Percentiles rank a stretch among this genome's conserved stretches.
Conservation (phyloP, 2,329 filamentous ascomycete species). For the Stagonosporopsis cucurbitacearum region DNA sequence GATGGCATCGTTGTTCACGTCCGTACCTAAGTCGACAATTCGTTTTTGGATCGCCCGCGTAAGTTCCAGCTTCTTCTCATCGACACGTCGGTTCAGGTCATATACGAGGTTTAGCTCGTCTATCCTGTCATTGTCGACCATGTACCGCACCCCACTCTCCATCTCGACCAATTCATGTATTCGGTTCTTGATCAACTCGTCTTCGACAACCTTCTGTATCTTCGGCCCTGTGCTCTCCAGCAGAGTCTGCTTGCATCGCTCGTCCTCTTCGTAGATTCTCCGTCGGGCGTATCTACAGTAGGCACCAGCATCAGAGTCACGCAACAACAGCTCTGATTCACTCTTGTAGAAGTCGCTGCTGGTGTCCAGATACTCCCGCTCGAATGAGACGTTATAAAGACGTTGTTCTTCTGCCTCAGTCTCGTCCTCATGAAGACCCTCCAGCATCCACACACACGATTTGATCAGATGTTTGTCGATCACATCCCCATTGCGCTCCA, state of each 20-base stretch:
- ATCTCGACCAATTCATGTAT: slow-evolving; percentile 82
- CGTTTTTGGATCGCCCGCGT: slow-evolving; percentile 74
- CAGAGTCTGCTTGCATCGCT: slow-evolving; percentile 82
- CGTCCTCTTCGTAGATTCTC: slow-evolving; percentile 79
- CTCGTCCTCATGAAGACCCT: slow-evolving; percentile 82
- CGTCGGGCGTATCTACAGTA: slow-evolving; percentile 80
- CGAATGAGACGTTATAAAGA: slow-evolving; percentile 83
- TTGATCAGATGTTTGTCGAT: slow-evolving; percentile 85
- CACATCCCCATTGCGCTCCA: slow-evolving; percentile 88
- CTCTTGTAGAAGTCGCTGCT: slow-evolving; percentile 76
- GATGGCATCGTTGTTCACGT: slow-evolving; percentile 75
- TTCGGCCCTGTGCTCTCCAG: slow-evolving; percentile 74
- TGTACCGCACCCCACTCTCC: slow-evolving; percentile 84
- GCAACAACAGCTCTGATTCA: slow-evolving; percentile 77
- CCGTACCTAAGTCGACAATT: slow-evolving; percentile 78
- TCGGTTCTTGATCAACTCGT: slow-evolving; percentile 78
- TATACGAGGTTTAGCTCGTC: slow-evolving; percentile 84
- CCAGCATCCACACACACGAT: slow-evolving; percentile 87
- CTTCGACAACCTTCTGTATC: slow-evolving; percentile 78
- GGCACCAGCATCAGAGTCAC: slow-evolving; percentile 77
- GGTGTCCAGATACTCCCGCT: slow-evolving; percentile 74
- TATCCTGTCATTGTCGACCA: slow-evolving; percentile 88
- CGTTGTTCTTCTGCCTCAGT: slow-evolving; percentile 79
- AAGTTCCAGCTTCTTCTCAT: slow-evolving; percentile 73
- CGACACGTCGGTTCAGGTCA: slow-evolving; percentile 77